phyloP scores from a whole-genome alignment of 2,329 filamentous ascomycete species.

The Pseudogymnoascus sp. region DNA sequence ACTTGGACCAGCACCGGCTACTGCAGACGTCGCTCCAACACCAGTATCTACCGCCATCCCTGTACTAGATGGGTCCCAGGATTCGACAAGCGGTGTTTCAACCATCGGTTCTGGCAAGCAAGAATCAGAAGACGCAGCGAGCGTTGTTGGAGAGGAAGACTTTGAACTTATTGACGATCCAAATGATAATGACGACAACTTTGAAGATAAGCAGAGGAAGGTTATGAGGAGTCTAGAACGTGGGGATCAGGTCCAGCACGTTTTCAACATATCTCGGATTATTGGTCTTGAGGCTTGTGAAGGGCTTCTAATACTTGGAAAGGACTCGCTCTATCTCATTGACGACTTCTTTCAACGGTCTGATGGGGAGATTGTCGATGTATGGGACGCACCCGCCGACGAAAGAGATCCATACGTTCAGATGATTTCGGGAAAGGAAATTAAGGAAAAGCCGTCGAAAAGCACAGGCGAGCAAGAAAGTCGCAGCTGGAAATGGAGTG shows the following conservation, averaged over 20 bases:
- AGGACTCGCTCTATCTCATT: slow-evolving; percentile 86
- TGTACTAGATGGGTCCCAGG: slow-evolving; percentile 18
- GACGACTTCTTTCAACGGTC: slow-evolving; percentile 94
- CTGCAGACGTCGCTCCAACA: slow-evolving; percentile 12
- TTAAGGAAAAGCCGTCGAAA: slow-evolving; percentile 55
- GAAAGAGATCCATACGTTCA: slow-evolving; percentile 94
- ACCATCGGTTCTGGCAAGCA: slow-evolving; percentile 4
- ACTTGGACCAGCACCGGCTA: slow-evolving; percentile 10
- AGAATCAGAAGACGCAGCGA: slow-evolving; percentile 21
- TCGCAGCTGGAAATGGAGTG: slow-evolving; percentile 87
- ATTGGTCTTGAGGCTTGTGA: slow-evolving; percentile 90
- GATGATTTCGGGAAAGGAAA: slow-evolving; percentile 70
- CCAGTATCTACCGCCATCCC: slow-evolving; percentile 17
- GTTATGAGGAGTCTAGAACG: slow-evolving; percentile 90
- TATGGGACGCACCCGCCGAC: slow-evolving; percentile 85
- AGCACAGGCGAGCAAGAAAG: slow-evolving; percentile 67
- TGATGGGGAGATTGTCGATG: slow-evolving; percentile 94
- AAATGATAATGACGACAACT: slow-evolving; percentile 69
- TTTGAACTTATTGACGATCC: slow-evolving; percentile 96
- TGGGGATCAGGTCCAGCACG: slow-evolving; percentile 85
- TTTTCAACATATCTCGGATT: slow-evolving; percentile 92
- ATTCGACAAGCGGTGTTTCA: slow-evolving; percentile 8
- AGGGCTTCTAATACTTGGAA: slow-evolving; percentile 86
- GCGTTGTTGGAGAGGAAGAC: slow-evolving; percentile 64
- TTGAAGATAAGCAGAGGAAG: slow-evolving; percentile 97